These are phyloP conservation scores for Chaetomidium leptoderma DNA, from an alignment of 495 filamentous ascomycete genomes.

Conservation along the genomic window DNA sequence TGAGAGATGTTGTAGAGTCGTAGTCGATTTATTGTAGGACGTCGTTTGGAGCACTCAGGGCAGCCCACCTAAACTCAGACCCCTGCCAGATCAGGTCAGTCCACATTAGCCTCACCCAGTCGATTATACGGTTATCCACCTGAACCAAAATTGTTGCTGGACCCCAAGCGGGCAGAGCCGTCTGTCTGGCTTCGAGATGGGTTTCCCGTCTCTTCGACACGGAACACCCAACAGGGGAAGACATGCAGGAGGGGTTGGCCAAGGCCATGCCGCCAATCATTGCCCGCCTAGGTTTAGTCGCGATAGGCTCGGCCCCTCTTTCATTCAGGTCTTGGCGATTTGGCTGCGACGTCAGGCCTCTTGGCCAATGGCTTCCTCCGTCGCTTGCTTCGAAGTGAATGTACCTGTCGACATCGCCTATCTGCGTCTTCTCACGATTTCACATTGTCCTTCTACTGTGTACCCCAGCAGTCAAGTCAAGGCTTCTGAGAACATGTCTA, in stretches of 20 bases:
- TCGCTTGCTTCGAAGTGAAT: not conserved
- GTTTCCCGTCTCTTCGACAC: slow-evolving; percentile 2
- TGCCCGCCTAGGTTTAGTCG: not conserved
- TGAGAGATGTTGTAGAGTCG: not conserved
- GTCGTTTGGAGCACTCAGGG: too few species aligned
- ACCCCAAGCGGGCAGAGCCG: slow-evolving; percentile 9
- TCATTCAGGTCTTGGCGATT: slow-evolving; percentile 21
- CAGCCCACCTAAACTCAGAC: not conserved
- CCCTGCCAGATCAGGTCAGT: not conserved
- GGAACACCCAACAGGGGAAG: not conserved
- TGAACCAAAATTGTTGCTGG: not conserved
- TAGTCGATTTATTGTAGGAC: too few species aligned
- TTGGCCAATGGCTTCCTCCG: slow-evolving; percentile 14
- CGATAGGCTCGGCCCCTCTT: slow-evolving; percentile 25
- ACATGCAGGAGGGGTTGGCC: slow-evolving; percentile 2
- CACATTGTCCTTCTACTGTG: too few species aligned
- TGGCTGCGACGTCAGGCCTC: slow-evolving; percentile 23
- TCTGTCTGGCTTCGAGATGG: not conserved
- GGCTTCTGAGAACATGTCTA: too few species aligned
- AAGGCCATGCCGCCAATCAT: slow-evolving; percentile 16
- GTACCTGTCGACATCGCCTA: too few species aligned
- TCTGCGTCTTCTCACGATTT: too few species aligned
- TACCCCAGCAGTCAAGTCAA: too few species aligned
- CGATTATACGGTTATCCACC: not conserved
- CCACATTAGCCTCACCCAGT: not conserved